A percentile compares a stretch with the other conserved stretches of the same genome.
These are phyloP conservation scores for Fusarium torulosum DNA, from an alignment of 2,329 filamentous ascomycete genomes.

Conservation along the genomic window DNA sequence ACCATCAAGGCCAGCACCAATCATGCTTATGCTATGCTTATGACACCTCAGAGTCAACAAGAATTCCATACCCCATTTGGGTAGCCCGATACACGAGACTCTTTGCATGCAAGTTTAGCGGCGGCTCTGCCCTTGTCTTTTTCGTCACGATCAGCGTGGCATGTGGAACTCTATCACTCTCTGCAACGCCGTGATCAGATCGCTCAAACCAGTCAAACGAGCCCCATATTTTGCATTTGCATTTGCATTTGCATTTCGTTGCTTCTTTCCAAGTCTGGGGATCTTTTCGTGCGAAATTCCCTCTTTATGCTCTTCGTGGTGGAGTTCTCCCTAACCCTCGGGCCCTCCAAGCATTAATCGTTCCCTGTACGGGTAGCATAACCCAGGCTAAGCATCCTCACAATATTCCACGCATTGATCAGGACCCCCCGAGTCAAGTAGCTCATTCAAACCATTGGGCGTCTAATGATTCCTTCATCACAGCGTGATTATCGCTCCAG, in stretches of 20 bases:
- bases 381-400: neutral
- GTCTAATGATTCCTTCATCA: conserved; percentile 28
- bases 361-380: conserved; percentile 6
- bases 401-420: conserved; percentile 13
- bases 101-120: conserved; percentile 12
- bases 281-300: neutral
- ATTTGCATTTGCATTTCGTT: conserved; percentile 4
- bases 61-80: conserved; percentile 18
- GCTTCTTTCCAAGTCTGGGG: conserved; percentile 27
- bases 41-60: neutral
- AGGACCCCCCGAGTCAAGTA: conserved; percentile 4
- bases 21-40: neutral
- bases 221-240: conserved; percentile 13
- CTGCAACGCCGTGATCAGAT: neutral
- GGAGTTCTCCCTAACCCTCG: conserved; percentile 13
- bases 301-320: conserved; percentile 15
- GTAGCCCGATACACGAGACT: conserved; percentile 12
- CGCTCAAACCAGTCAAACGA: neutral
- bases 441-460: conserved; percentile 12
- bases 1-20: neutral
- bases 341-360: conserved; percentile 2
- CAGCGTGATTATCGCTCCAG: conserved; percentile 39
- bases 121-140: conserved; percentile 39
- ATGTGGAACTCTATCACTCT: conserved; percentile 35
- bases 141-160: conserved; percentile 39